Evolutionary conservation across 305 asterid genomes (phyloP).

Genomic region (Galium porrigens): DNA sequence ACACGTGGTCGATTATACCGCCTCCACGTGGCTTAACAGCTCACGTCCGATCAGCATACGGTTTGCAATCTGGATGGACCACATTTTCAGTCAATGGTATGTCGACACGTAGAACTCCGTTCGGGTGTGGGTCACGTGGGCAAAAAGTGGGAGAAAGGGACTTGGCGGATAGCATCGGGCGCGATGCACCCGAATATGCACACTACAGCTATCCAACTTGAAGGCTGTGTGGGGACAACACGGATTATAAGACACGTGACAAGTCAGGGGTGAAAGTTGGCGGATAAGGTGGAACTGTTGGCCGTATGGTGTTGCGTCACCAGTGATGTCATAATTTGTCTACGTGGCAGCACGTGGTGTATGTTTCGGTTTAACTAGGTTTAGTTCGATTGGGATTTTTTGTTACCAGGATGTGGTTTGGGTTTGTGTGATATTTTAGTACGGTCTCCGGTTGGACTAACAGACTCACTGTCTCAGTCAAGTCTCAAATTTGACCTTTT

Average conservation of each 20-base stretch:
- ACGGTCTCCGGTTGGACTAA: slow-evolving; percentile 1
- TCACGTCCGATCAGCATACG: slow-evolving; percentile 5
- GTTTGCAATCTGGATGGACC: not conserved
- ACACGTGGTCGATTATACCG: slow-evolving; percentile 1
- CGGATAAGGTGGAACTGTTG: slow-evolving; percentile 20
- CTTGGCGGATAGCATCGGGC: not conserved
- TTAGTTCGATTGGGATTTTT: not conserved
- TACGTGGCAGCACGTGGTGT: slow-evolving; percentile 12
- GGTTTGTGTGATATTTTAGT: not conserved
- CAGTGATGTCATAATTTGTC: slow-evolving; percentile 14
- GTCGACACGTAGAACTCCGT: not conserved
- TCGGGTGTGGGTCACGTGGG: slow-evolving; percentile 2
- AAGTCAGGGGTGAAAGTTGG: slow-evolving; percentile 13
- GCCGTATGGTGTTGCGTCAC: slow-evolving; percentile 11
- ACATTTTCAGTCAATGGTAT: fast-evolving
- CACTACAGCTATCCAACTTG: not conserved
- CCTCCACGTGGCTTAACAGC: not conserved
- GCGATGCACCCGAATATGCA: slow-evolving; percentile 7
- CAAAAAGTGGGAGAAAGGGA: not conserved
- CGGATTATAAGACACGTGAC: slow-evolving; percentile 15
- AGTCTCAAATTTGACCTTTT: too few relatives aligned
- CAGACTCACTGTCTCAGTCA: too few relatives aligned
- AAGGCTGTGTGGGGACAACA: not conserved
- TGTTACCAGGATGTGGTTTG: not conserved
- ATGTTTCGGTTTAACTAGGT: not conserved